These are phyloP conservation scores for Aspergillus flavus DNA, from an alignment of 2,329 filamentous ascomycete genomes.

Conservation along the genomic window DNA sequence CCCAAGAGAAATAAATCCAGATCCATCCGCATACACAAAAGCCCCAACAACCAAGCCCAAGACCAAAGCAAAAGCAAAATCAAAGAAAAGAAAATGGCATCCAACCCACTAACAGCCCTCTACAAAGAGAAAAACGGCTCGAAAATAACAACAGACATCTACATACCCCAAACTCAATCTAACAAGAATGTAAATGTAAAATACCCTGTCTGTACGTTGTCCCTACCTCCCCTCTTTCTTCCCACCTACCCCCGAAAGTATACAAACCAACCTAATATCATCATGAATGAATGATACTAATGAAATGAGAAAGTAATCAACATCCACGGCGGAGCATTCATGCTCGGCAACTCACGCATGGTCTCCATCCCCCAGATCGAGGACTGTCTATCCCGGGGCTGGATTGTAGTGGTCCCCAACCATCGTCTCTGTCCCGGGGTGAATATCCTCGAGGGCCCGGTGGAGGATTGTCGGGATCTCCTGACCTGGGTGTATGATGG, in stretches of 20 bases:
- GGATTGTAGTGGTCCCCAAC: slow-evolving; percentile 44
- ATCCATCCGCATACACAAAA: neutral
- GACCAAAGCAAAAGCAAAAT: neutral
- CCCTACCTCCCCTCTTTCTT: neutral
- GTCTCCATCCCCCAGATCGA: slow-evolving; percentile 42
- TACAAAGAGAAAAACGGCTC: slow-evolving; percentile 28
- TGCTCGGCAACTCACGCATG: slow-evolving; percentile 44
- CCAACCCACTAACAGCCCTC: slow-evolving; percentile 20
- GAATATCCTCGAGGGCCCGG: slow-evolving; percentile 49
- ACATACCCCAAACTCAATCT: slow-evolving; percentile 23
- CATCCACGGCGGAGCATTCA: slow-evolving; percentile 50
- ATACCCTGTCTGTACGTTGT: slow-evolving; percentile 27
- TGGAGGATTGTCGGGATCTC: slow-evolving; percentile 50
- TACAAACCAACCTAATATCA: neutral
- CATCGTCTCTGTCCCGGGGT: slow-evolving; percentile 50
- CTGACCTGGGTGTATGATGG: slow-evolving; percentile 45
- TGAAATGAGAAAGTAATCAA: slow-evolving; percentile 34
- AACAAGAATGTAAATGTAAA: slow-evolving; percentile 10
- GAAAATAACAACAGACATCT: slow-evolving; percentile 31
- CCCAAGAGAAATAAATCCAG: neutral
- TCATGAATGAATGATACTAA: too few species aligned
- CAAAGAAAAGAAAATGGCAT: slow-evolving; percentile 12
- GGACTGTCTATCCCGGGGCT: slow-evolving; percentile 41
- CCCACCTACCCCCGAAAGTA: neutral
- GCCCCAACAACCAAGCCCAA: neutral